Evolutionary conservation across 306 rosid species (phyloP), one percentile per base, ranked within the genome.

Genomic region (Trifolium repens): DNA sequence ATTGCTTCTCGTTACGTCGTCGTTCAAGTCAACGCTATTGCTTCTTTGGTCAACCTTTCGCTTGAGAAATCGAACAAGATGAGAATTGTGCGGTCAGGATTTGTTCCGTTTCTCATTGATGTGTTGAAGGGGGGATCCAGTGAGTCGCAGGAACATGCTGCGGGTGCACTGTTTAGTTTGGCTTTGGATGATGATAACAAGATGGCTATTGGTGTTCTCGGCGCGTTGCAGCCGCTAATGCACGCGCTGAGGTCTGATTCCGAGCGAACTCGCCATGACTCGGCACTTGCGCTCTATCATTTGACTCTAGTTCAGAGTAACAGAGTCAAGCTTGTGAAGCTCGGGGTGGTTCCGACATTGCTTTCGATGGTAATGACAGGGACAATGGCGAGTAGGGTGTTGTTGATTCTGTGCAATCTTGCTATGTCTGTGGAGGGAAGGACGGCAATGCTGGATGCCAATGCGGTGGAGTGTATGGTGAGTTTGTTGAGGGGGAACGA

Each of bases 101-200:
- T 96, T 63, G 81, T 96, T 66, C 91, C 98, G 0, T 52, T 34
- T 11, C 76, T 96, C 0, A 84, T 96, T 43, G 97, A 96, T 53
- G 92, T 83, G 4, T 67, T 96, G 81, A 93, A 85, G 22, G 83
- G 87, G 0, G 96, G 92, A 68, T 84, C 71, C 83, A 19, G 69
- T 54, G 98, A 96, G 52, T 53, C 97, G 57, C 97, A 92, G 86
- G 99, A 96, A 44, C 98, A 92, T 82, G 96, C 96, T n/a, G 98
- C 96, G 14, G 99, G 99, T 6, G 96, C 96, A 6, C 83, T 96
- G 2, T 96, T 96, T 79, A 96, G 99, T 71, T 71, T 96, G 32
- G 96, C 98, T 0, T 30, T 92, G 27, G 85, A 90, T 10, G 98
- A 96, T 44, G 98, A 90, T 2, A 96, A 92, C 85, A 90, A 90